Percentiles rank a stretch among this genome's conserved stretches.
Evolutionary conservation across 345 rosid genomes (phyloP).

Genomic region (Durio zibethinus): DNA sequence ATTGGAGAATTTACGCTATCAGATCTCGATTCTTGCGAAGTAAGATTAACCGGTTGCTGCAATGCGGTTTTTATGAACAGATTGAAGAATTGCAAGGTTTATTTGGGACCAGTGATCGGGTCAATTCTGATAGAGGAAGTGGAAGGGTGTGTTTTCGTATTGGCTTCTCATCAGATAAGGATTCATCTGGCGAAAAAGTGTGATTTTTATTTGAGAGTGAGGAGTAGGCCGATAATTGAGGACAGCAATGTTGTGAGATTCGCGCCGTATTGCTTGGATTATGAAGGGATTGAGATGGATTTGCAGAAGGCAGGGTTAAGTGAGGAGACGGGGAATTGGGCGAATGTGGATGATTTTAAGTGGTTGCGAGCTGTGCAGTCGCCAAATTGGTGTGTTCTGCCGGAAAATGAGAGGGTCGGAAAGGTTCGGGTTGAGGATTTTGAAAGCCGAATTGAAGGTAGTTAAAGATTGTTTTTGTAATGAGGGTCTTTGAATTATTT

Average conservation of each 20-base stretch:
- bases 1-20: slow-evolving; percentile 68
- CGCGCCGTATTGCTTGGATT: slow-evolving; percentile 71
- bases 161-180: slow-evolving; percentile 89
- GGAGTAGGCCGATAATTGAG: slow-evolving; percentile 89
- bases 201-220: slow-evolving; percentile 76
- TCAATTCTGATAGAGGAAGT: slow-evolving; percentile 78
- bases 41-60: slow-evolving; percentile 46
- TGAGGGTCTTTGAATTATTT: background rate
- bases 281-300: slow-evolving; percentile 67
- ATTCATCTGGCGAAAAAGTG: slow-evolving; percentile 57
- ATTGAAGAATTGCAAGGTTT: slow-evolving; percentile 52
- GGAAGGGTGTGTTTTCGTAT: slow-evolving; percentile 54
- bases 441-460: background rate
- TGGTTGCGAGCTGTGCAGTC: slow-evolving; percentile 83
- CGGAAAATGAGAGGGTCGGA: slow-evolving; percentile 48
- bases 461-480: background rate
- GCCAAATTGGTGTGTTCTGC: slow-evolving; percentile 78
- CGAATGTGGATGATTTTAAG: slow-evolving; percentile 80
- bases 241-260: slow-evolving; percentile 63
- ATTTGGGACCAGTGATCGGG: slow-evolving; percentile 68
- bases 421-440: slow-evolving; percentile 27
- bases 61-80: slow-evolving; percentile 57
- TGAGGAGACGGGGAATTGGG: slow-evolving; percentile 69
- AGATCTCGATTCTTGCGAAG: slow-evolving; percentile 70
- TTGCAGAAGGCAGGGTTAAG: slow-evolving; percentile 53